A percentile compares a stretch with the other conserved stretches of the same genome.
phyloP scores from a whole-genome alignment of 306 rosid genomes.

The Acacia acuminata region DNA sequence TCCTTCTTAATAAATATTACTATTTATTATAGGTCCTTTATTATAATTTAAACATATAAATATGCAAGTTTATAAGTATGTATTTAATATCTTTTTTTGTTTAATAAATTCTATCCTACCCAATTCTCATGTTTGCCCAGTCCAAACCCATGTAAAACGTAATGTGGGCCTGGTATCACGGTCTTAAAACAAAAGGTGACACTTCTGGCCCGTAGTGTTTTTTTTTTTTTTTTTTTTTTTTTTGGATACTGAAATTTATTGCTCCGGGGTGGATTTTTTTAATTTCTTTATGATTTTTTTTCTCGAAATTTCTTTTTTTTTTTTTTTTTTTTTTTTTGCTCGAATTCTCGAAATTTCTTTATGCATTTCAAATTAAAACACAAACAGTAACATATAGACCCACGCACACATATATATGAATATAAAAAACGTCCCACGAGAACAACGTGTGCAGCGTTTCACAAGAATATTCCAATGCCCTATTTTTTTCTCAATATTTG shows the following conservation, averaged over 20 bases:
- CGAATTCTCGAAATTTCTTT: no score
- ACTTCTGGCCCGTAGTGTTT: neutral
- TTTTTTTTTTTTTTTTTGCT: no score
- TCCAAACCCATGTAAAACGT: neutral
- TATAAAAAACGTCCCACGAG: neutral
- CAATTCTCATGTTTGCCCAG: neutral
- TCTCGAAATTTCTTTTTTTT: no score
- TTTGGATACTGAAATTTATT: neutral
- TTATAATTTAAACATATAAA: no score
- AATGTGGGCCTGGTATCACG: neutral
- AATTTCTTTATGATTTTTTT: no score
- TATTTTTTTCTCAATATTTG: neutral
- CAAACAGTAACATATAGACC: neutral
- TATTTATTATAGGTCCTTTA: no score
- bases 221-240: no score
- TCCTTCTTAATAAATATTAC: no score
- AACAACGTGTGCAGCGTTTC: neutral
- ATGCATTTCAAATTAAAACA: neutral
- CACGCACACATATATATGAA: neutral
- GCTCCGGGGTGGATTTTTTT: neutral
- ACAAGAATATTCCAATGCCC: neutral
- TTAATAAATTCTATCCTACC: neutral
- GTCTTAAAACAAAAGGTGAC: neutral
- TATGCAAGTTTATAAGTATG: no score
- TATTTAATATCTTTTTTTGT: no score